Evolutionary conservation across 1,284 basidiomycete species (phyloP), one percentile per base, ranked within the genome.

Genomic region (Singerocomus inundabilis): DNA sequence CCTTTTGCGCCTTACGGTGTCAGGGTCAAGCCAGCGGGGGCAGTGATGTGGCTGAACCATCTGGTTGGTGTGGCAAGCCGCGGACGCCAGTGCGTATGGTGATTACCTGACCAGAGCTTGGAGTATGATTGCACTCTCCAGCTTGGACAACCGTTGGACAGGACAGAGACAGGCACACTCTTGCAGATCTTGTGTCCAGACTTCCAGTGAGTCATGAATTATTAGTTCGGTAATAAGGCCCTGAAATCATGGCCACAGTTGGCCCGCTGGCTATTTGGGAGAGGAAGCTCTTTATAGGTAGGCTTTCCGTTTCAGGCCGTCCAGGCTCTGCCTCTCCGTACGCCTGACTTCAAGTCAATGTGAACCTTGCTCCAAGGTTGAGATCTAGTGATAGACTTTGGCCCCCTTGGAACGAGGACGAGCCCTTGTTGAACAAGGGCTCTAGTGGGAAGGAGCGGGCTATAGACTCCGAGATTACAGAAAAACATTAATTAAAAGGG

Each of bases 231-330:
- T n/a, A n/a, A n/a, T n/a, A n/a, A n/a, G n/a, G n/a, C n/a, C n/a
- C n/a, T n/a, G n/a, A n/a, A 26, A 16, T 13, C 24, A 9, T 16
- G 6, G 16, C 29, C 44, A n/a, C 25, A 30, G 29, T 15, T 25
- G 6, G 11, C 12, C n/a, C n/a, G 4, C 37, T 33, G 40, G 49
- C 26, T 34, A 54, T 29, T 28, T 8, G 30, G 9, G 31, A 41
- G 42, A 57, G 35, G 28, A 10, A 21, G 28, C 51, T 28, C 8
- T 37, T 6, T 58, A 37, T 57, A 29, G 53, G 30, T 31, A n/a
- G n/a, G 2, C 10, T 15, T 38, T 35, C 13, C 26, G 24, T 30
- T 21, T 21, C 16, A 10, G 30, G 33, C 48, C 10, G 10, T 11
- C 34, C 38, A 16, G 28, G 31, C 24, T 10, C 12, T 35, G 12